Percentiles rank a stretch among this genome's conserved stretches.
phyloP scores from a whole-genome alignment of 495 filamentous ascomycete genomes.

The Mytilinidion resinicola region DNA sequence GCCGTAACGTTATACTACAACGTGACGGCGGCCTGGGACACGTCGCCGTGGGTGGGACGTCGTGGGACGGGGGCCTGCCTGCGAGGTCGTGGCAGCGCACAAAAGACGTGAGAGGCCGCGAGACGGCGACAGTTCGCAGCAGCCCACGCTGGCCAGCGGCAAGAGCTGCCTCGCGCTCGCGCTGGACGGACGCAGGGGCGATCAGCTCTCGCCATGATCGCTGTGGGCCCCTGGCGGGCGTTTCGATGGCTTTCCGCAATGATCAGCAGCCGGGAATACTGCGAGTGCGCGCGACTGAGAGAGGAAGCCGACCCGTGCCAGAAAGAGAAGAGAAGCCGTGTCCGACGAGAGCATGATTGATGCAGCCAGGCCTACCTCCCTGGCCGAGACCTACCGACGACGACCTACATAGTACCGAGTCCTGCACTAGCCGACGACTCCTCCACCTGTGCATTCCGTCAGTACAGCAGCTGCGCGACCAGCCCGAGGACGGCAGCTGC shows the following conservation, averaged over 20 bases:
- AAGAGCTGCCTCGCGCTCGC: too few relatives aligned
- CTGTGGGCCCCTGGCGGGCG: conserved; percentile 9
- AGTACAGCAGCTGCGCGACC: not conserved
- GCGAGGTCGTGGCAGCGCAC: not conserved
- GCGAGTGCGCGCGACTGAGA: conserved; percentile 17
- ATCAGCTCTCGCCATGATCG: conserved; percentile 27
- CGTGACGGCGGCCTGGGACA: conserved; percentile 15
- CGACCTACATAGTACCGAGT: too few relatives aligned
- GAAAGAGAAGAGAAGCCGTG: conserved; percentile 13
- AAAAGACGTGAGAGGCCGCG: not conserved
- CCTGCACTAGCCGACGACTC: too few relatives aligned
- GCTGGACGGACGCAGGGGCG: conserved; percentile 24
- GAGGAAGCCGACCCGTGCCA: conserved; percentile 18
- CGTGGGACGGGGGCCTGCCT: not conserved
- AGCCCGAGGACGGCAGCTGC: not conserved
- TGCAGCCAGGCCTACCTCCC: too few relatives aligned
- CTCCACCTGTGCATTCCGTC: not conserved
- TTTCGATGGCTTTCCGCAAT: conserved; percentile 18
- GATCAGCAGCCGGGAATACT: conserved; percentile 26
- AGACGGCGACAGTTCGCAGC: conserved; percentile 26
- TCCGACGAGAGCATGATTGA: not conserved
- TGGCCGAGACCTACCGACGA: too few relatives aligned
- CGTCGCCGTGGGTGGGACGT: not conserved
- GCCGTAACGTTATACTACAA: conserved; percentile 17
- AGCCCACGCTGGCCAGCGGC: not conserved